Percentiles rank a stretch among this genome's conserved stretches.
These are phyloP conservation scores for Cystobasidium pallidum DNA, from an alignment of 1,284 basidiomycete genomes.

Conservation along the genomic window DNA sequence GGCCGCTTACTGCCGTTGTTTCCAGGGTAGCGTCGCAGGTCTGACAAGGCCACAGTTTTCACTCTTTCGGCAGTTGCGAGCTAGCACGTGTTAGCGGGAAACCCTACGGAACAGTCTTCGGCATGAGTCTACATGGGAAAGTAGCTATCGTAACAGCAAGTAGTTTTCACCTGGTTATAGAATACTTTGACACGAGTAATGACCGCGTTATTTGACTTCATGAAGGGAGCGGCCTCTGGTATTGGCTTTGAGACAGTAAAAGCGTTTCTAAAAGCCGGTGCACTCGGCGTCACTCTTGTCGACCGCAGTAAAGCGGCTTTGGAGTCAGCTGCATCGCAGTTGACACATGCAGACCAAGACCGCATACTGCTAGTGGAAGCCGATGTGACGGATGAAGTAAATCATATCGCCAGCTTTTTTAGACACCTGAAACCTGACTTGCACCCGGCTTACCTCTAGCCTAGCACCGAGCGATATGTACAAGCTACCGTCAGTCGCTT, in stretches of 20 bases:
- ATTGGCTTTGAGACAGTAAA: conserved; percentile 25
- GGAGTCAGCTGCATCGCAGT: background rate
- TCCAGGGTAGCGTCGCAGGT: too few species aligned
- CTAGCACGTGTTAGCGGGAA: too few species aligned
- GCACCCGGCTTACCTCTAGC: background rate
- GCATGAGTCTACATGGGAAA: conserved; percentile 1
- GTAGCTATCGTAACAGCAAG: conserved; percentile 20
- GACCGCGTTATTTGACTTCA: background rate
- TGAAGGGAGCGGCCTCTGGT: conserved; percentile 19
- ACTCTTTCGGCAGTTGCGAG: too few species aligned
- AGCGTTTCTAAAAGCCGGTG: conserved; percentile 6
- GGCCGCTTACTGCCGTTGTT: too few species aligned
- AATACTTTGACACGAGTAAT: too few species aligned
- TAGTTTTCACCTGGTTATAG: background rate
- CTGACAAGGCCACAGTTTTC: too few species aligned
- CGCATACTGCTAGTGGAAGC: conserved; percentile 2
- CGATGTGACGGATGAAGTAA: conserved; percentile 17
- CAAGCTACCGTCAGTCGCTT: background rate
- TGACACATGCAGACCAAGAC: background rate
- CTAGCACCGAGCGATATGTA: conserved; percentile 1
- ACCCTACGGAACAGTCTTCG: background rate
- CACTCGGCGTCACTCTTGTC: conserved; percentile 6
- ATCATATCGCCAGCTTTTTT: background rate
- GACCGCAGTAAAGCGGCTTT: background rate
- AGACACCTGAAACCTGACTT: background rate